These are phyloP conservation scores for Tothia fuscella DNA, from an alignment of 2,329 filamentous ascomycete genomes.

Conservation along the genomic window DNA sequence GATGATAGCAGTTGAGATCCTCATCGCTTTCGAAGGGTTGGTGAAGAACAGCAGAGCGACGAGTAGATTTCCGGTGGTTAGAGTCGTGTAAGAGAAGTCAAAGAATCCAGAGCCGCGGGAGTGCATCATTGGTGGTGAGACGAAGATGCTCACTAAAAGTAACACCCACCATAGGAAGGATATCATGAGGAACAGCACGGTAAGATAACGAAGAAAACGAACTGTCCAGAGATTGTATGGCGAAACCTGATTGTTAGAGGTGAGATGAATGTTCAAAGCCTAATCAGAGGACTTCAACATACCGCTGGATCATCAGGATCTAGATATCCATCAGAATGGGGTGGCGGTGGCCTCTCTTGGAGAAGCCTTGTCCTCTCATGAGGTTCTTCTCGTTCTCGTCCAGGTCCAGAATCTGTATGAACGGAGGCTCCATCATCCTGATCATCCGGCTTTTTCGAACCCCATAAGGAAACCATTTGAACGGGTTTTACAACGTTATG, in stretches of 20 bases:
- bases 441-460: constrained; percentile 36
- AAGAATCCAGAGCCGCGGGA: constrained; percentile 87
- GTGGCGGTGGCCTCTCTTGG: constrained; percentile 38
- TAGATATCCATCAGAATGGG: constrained; percentile 54
- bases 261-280: neutral
- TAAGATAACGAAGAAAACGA: constrained; percentile 65
- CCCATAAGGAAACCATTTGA: constrained; percentile 42
- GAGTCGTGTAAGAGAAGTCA: constrained; percentile 68
- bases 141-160: constrained; percentile 78
- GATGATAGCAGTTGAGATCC: constrained; percentile 59
- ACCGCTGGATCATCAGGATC: constrained; percentile 75
- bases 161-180: constrained; percentile 90
- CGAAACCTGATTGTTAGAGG: constrained; percentile 42
- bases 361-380: constrained; percentile 57
- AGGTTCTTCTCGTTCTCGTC: too few relatives aligned
- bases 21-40: constrained; percentile 66
- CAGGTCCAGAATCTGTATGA: constrained; percentile 13
- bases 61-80: constrained; percentile 64
- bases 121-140: constrained; percentile 77
- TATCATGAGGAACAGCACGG: constrained; percentile 60
- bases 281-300: constrained; percentile 20
- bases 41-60: constrained; percentile 78
- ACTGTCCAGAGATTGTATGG: constrained; percentile 95
- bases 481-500: too few relatives aligned
- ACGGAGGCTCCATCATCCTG: constrained; percentile 20